Percentiles rank a stretch among this genome's conserved stretches.
Evolutionary conservation across 2,329 filamentous ascomycete genomes (phyloP).

Genomic region (Phialophora expanda): DNA sequence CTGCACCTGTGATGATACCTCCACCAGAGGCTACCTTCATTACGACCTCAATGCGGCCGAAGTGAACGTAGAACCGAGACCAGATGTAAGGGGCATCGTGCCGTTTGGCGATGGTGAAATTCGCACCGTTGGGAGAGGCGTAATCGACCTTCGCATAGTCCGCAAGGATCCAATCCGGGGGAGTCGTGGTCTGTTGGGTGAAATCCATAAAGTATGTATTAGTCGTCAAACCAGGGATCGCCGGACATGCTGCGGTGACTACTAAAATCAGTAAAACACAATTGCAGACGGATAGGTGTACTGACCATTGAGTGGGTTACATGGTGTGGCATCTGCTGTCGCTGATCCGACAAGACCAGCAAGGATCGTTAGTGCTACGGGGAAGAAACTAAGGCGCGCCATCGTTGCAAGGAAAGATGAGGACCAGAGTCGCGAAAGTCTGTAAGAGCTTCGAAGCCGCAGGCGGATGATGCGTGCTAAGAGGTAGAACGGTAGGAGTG

Average conservation of each 20-base stretch:
- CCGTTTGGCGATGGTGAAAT: constrained; percentile 56
- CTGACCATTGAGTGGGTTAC: constrained; percentile 33
- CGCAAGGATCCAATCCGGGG: constrained; percentile 71
- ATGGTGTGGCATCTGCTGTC: constrained; percentile 20
- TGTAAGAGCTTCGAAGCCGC: background rate
- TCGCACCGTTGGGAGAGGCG: constrained; percentile 58
- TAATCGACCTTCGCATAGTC: constrained; percentile 72
- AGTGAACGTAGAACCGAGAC: constrained; percentile 59
- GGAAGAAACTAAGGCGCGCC: constrained; percentile 16
- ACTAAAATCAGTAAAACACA: constrained; percentile 12
- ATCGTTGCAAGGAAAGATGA: background rate
- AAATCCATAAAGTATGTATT: constrained; percentile 84
- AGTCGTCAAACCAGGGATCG: constrained; percentile 75
- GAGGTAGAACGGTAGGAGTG: constrained; percentile 4
- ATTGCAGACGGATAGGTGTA: background rate
- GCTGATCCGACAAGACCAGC: constrained; percentile 11
- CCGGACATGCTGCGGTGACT: constrained; percentile 59
- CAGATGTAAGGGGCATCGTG: constrained; percentile 56
- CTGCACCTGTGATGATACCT: constrained; percentile 94
- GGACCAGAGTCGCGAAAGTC: background rate
- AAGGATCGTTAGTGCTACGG: constrained; percentile 12
- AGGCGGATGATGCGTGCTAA: background rate
- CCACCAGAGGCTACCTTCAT: constrained; percentile 62
- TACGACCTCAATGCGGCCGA: constrained; percentile 57
- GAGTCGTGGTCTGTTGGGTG: constrained; percentile 68